These are phyloP conservation scores for Cercospora beticola DNA, from an alignment of 2,329 filamentous ascomycete genomes.

Conservation along the genomic window DNA sequence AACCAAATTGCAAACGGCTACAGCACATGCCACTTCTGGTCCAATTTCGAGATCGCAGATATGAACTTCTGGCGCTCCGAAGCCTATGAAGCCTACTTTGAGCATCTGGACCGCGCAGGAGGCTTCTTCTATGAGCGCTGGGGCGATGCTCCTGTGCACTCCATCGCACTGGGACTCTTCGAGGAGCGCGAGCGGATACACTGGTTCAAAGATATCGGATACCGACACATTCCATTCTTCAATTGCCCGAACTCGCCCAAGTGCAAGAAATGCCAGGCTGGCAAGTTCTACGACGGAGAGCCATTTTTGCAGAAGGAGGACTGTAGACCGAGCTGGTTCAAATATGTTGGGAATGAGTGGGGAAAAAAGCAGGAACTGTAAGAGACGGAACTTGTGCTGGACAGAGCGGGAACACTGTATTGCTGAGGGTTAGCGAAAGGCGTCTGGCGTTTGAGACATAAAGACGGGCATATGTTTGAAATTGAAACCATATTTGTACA, in stretches of 20 bases:
- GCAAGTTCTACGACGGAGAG: conserved; percentile 85
- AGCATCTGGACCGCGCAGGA: conserved; percentile 87
- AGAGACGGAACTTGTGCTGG: not conserved
- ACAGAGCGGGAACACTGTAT: conserved; percentile 5
- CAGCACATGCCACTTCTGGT: conserved; percentile 99
- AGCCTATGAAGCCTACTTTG: conserved; percentile 91
- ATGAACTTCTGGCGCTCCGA: conserved; percentile 90
- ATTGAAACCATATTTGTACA: not conserved
- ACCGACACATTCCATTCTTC: conserved; percentile 97
- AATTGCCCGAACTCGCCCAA: conserved; percentile 98
- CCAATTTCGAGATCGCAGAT: conserved; percentile 95
- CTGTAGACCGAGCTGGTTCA: conserved; percentile 96
- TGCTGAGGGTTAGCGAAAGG: conserved; percentile 18
- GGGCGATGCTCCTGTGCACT: conserved; percentile 97
- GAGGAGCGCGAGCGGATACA: conserved; percentile 82
- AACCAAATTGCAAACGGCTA: conserved; percentile 83
- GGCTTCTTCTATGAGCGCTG: conserved; percentile 99
- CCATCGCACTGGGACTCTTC: conserved; percentile 86
- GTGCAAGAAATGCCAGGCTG: conserved; percentile 82
- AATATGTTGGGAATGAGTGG: conserved; percentile 69
- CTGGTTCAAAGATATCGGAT: conserved; percentile 99
- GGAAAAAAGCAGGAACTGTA: conserved; percentile 3
- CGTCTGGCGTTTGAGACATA: conserved; percentile 13
- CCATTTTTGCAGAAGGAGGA: conserved; percentile 84
- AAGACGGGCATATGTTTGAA: not conserved